Evolutionary conservation across 116 monocot species (phyloP), one percentile per base, ranked within the genome.

Genomic region (Trichopus zeylanicus): DNA sequence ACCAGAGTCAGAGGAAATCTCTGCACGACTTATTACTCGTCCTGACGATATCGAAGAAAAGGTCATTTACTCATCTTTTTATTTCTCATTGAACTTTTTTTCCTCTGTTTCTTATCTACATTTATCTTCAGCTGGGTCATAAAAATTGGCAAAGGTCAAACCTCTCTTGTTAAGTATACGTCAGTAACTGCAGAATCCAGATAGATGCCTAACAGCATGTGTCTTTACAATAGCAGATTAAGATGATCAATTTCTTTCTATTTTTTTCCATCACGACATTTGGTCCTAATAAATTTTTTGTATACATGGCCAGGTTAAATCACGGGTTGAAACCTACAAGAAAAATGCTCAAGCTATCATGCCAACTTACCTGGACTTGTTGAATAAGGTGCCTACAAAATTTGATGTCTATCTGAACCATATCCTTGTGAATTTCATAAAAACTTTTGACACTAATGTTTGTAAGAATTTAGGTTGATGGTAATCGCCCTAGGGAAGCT

Each of bases 41-140:
- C 60, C 78, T 26, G 90, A 95, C 66, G 94, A 95, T 70, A 83
- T 80, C n/a, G 51, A 51, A 31, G 94, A 95, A 64, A 95, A 89
- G 78, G 94, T 95, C 69, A 6, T 49, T 6, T 55, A 26, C 6
- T 1, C 9, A 18, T 29, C 6, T 29, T 28, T 19, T 38, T 31
- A 1, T 51, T 18, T 57, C 26, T 60, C 63, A 10, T 24, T 23
- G 57, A 25, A 25, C 51, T 21, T 37, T 26, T 59, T n/a, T 67
- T 67, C 24, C 16, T n/a, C 11, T 56, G 46, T 42, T n/a, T n/a
- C 42, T 42, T 3, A 12, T 3, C 42, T 13, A 42, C 16, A 7
- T 31, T 59, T 59, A 59, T 8, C 19, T 34, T 2, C n/a, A 24
- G 20, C 12, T 59, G 33, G 16, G 32, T n/a, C n/a, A n/a, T n/a